Base-by-base conservation (phyloP, 148 eudicot genomes). In the Salicornia ramosissima region DNA sequence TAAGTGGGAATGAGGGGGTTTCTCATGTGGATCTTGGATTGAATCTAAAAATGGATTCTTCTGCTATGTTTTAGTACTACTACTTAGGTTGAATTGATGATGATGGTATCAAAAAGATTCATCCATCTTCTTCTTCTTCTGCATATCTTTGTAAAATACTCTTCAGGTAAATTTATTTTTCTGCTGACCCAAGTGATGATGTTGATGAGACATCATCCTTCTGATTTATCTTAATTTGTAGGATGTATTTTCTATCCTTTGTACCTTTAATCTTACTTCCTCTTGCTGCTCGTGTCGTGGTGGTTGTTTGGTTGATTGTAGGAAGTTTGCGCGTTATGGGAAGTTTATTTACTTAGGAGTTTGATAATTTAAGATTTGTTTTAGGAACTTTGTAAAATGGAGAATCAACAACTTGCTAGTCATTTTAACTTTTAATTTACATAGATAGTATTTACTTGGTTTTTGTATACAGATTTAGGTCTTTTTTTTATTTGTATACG, bases 31-130 rank as follows among this genome's bases (percentile, higher is more conserved):
- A 64, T 75, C 70, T 72, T 29, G 69, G 64, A 54, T 72, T 29
- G 69, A 70, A 54, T 76, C 71, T 64, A 34, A n/a, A n/a, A n/a
- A 70, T 76, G 74, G 79, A 47, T 70, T 76, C 79, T 70, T 76
- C 79, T 70, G 74, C 70, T 15, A 54, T 36, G n/a, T 58, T 52
- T 47, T 57, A 39, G 51, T 50, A 51, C 30, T 40, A n/a, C 40
- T 5, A 49, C 64, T 53, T 60, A n/a, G n/a, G n/a, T n/a, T n/a
- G 39, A n/a, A 63, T 40, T 61, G 40, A 36, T 54, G 47, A 36
- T 54, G 47, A 36, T 59, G 31, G 51, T 56, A 31, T 71, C 39
- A 68, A 60, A n/a, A 26, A 53, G 64, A 69, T 63, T n/a, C 21
- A 51, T 61, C 78, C 56, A 59, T 68, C 68, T 69, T 34, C 55